Evolutionary conservation across 768 basidiomycete species (phyloP), one percentile per base, ranked within the genome.

Genomic region (Mycena metata): DNA sequence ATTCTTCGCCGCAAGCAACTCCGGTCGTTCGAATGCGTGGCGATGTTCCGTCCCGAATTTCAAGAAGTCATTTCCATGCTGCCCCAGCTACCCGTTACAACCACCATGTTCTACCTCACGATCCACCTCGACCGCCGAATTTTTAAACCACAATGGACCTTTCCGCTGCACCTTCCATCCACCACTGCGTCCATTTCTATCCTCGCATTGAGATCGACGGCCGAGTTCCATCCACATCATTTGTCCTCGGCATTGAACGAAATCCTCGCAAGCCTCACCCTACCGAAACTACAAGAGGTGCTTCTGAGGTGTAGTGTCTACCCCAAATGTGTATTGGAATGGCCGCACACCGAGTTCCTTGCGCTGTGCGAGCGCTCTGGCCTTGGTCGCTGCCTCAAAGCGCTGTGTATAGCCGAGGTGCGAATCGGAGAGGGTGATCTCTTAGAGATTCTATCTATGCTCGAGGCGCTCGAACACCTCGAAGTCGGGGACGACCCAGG

Each of bases 311-410:
- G 47, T 15, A 6, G 3, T 8, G n/a, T 16, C 11, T 57, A 51
- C 16, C 64, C 56, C 36, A 21, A 41, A 7, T 21, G 42, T 17
- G 39, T 50, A 10, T 23, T 41, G 35, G 46, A 57, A 3, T 66
- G 64, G 64, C 64, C 64, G 1, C 64, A 66, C 41, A 24, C 41
- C 10, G 47, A 50, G 42, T 66, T 66, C 30, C 56, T 66, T n/a
- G 47, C 17, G 13, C 33, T 66, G 26, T 66, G 24, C 33, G 26
- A 36, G 47, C 64, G 64, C 39, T 66, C 64, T 10, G 24, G n/a
- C 16, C 24, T 64, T 9, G 21, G 46, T 24, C 52, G 33, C 12
- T 64, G 54, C 36, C 63, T 64, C 63, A 64, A 55, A 57, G 30
- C 30, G 1, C 24, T 64, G 35, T 21, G 41, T 10, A 56, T 64